These are phyloP conservation scores for Neophaeococcomyces mojaviensis DNA, from an alignment of 2,329 filamentous ascomycete species.

Conservation along the genomic window DNA sequence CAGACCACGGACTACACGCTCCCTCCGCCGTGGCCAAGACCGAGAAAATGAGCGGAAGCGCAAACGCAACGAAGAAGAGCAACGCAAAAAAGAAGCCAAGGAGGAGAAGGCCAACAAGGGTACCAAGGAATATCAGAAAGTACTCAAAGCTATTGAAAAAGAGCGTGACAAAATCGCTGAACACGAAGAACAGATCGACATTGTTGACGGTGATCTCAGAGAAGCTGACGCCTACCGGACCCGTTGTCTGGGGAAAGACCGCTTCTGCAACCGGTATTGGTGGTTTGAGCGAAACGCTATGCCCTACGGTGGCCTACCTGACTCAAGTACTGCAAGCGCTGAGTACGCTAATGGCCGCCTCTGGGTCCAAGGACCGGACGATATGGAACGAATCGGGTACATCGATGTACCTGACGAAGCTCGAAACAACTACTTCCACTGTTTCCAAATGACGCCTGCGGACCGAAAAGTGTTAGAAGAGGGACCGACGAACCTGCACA, in stretches of 20 bases:
- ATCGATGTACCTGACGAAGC: slow-evolving; percentile 68
- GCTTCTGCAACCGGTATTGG: slow-evolving; percentile 97
- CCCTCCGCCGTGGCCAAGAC: slow-evolving; percentile 57
- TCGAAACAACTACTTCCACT: slow-evolving; percentile 65
- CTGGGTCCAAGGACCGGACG: slow-evolving; percentile 93
- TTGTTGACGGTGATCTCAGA: slow-evolving; percentile 83
- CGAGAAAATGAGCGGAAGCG: slow-evolving; percentile 64
- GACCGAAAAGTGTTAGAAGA: slow-evolving; percentile 84
- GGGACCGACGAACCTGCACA: slow-evolving; percentile 67
- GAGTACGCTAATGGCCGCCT: slow-evolving; percentile 89
- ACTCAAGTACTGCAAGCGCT: slow-evolving; percentile 78
- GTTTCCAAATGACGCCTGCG: slow-evolving; percentile 73
- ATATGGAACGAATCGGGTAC: slow-evolving; percentile 77
- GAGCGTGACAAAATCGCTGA: slow-evolving; percentile 72
- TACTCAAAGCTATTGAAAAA: slow-evolving; percentile 82
- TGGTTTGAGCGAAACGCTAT: slow-evolving; percentile 99
- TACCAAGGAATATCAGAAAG: slow-evolving; percentile 79
- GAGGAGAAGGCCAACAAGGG: slow-evolving; percentile 65
- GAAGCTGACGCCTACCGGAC: slow-evolving; percentile 91
- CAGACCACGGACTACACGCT: slow-evolving; percentile 46
- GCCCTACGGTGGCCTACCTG: slow-evolving; percentile 83
- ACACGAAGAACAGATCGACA: slow-evolving; percentile 76
- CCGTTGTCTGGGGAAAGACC: slow-evolving; percentile 80
- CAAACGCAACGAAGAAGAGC: slow-evolving; percentile 67
- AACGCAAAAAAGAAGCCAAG: slow-evolving; percentile 60